Evolutionary conservation across 495 filamentous ascomycete species (phyloP).

Genomic region (Penicillium macrosclerotiorum): DNA sequence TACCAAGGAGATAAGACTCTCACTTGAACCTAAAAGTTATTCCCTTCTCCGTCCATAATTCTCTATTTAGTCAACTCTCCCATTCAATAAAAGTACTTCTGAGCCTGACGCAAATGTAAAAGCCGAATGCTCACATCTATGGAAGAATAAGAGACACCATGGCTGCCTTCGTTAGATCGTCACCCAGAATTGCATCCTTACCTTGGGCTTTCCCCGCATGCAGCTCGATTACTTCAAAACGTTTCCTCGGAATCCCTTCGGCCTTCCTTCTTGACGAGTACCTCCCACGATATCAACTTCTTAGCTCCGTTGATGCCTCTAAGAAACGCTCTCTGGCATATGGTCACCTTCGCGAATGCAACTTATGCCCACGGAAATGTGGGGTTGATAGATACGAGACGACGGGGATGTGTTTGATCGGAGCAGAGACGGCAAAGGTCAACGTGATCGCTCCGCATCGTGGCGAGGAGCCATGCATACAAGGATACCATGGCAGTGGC

Average conservation of each 20-base stretch:
- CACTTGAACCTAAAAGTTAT: not conserved
- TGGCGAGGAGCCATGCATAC: conserved; percentile 66
- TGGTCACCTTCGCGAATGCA: conserved; percentile 68
- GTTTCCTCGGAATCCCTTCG: conserved; percentile 65
- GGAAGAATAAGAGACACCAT: conserved; percentile 4
- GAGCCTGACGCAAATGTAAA: too few relatives aligned
- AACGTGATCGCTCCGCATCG: conserved; percentile 69
- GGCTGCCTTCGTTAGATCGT: conserved; percentile 9
- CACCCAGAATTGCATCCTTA: conserved; percentile 1
- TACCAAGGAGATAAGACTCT: conserved; percentile 17
- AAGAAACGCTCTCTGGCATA: conserved; percentile 66
- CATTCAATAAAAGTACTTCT: too few relatives aligned
- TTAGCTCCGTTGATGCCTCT: conserved; percentile 57
- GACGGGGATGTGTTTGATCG: conserved; percentile 72
- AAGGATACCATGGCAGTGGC: conserved; percentile 71
- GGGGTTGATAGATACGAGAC: conserved; percentile 70
- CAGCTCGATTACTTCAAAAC: conserved; percentile 13
- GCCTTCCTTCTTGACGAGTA: conserved; percentile 75
- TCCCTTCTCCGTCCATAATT: too few relatives aligned
- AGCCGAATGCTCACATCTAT: too few relatives aligned
- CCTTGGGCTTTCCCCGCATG: not conserved
- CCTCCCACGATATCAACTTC: conserved; percentile 61
- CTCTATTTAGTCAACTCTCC: too few relatives aligned
- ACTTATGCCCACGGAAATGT: conserved; percentile 72
- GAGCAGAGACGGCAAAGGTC: conserved; percentile 65